Conservation (phyloP, 2,329 filamentous ascomycete species). For the Xylaria sp. region DNA sequence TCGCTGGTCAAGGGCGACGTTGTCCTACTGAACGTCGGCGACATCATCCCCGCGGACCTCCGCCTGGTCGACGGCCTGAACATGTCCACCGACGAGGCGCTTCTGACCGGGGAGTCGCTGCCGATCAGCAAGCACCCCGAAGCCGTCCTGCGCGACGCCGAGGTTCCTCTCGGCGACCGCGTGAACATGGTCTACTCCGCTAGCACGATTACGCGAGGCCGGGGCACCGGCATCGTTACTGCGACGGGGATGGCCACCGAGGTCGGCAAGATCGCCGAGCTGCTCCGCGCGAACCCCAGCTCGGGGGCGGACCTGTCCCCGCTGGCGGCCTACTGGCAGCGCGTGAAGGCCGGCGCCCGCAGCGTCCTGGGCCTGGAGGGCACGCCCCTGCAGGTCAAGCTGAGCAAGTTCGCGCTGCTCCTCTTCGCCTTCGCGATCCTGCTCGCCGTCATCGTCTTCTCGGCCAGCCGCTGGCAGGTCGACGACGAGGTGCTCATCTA, state of each 20-base stretch:
- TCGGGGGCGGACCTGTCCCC: constrained; percentile 53
- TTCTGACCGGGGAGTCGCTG: constrained; percentile 73
- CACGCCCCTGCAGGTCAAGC: constrained; percentile 81
- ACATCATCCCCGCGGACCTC: constrained; percentile 71
- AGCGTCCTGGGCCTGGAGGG: constrained; percentile 69
- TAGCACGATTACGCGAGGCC: constrained; percentile 71
- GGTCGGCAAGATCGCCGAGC: constrained; percentile 74
- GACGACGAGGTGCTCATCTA: constrained; percentile 61
- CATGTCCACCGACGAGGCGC: constrained; percentile 73
- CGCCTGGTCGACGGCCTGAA: constrained; percentile 70
- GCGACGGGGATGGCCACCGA: constrained; percentile 75
- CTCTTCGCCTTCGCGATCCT: constrained; percentile 73
- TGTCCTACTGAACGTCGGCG: constrained; percentile 63
- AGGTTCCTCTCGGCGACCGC: constrained; percentile 68
- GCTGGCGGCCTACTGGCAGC: constrained; percentile 47
- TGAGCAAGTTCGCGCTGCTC: constrained; percentile 81
- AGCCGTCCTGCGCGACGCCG: constrained; percentile 52
- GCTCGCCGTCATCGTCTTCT: constrained; percentile 64
- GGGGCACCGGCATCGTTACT: constrained; percentile 69
- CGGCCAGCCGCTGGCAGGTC: constrained; percentile 56
- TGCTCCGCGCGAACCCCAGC: constrained; percentile 63
- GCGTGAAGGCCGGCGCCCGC: constrained; percentile 44
- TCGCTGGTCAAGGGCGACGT: constrained; percentile 68
- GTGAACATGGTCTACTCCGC: constrained; percentile 73
- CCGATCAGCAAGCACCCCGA: constrained; percentile 69